phyloP scores from a whole-genome alignment of 1,139 yeast species.

The Meyerozyma elateridarum region DNA sequence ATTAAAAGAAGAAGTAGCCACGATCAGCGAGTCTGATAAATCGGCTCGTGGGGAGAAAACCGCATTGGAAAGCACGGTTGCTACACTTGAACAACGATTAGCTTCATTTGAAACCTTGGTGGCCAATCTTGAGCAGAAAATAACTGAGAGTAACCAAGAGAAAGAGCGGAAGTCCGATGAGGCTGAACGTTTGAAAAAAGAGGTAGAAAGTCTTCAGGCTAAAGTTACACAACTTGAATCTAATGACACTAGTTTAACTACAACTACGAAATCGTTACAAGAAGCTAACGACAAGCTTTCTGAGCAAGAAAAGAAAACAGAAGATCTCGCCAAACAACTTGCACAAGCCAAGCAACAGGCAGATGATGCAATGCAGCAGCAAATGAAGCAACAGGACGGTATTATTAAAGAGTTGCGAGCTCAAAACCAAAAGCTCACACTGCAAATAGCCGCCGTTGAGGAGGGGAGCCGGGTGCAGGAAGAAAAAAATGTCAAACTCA shows the following conservation, averaged over 20 bases:
- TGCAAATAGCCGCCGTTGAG: not conserved
- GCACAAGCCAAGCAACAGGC: not conserved
- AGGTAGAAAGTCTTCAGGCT: not conserved
- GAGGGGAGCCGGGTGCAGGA: not conserved
- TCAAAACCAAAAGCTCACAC: no score
- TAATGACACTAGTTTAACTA: no score
- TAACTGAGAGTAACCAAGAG: not conserved
- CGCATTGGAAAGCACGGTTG: constrained; percentile 2
- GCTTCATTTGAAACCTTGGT: not conserved
- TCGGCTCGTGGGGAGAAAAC: constrained; percentile 1
- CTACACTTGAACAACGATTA: constrained; percentile 1
- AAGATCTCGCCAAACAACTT: not conserved
- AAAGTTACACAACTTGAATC: not conserved
- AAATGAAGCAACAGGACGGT: not conserved
- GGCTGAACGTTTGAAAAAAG: not conserved
- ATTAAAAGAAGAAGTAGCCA: constrained; percentile 12
- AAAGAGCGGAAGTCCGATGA: not conserved
- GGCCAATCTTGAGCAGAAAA: not conserved
- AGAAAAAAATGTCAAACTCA: not conserved
- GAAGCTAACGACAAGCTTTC: not conserved
- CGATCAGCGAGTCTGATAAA: not conserved
- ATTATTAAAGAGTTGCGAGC: not conserved
- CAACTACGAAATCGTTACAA: no score
- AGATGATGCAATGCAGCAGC: not conserved
- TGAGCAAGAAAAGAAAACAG: not conserved